These are phyloP conservation scores for Pseudoturritis turrita DNA, from an alignment of 345 rosid species.

Conservation along the genomic window DNA sequence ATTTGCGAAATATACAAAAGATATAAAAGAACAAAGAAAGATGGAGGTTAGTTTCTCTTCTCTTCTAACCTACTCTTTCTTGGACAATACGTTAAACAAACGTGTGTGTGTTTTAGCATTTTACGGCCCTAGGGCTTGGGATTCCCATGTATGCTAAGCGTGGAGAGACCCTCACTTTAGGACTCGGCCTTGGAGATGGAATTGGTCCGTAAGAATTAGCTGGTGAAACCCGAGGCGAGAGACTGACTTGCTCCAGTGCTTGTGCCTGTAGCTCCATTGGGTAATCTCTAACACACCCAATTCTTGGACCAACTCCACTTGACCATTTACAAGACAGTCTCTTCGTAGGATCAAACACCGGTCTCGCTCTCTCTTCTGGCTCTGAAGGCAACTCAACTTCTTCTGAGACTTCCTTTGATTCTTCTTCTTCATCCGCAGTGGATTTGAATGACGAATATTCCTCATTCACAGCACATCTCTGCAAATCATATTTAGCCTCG, in stretches of 20 bases:
- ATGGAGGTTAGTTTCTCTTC: conserved; percentile 5
- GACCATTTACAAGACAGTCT: conserved; percentile 67
- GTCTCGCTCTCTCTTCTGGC: conserved; percentile 24
- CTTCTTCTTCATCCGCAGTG: conserved; percentile 23
- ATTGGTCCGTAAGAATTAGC: conserved; percentile 38
- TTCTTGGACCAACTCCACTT: conserved; percentile 66
- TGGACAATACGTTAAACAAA: not conserved
- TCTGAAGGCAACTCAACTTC: conserved; percentile 22
- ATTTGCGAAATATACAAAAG: conserved; percentile 3
- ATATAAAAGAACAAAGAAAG: conserved; percentile 5
- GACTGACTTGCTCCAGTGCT: conserved; percentile 63
- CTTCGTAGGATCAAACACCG: conserved; percentile 34
- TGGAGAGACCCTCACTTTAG: conserved; percentile 43
- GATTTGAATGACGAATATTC: conserved; percentile 39
- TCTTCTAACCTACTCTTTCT: conserved; percentile 7
- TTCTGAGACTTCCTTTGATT: conserved; percentile 6
- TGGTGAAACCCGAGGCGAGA: conserved; percentile 46
- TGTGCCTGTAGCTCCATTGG: conserved; percentile 51
- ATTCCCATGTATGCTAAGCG: conserved; percentile 45
- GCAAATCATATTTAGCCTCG: conserved; percentile 15
- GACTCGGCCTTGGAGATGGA: conserved; percentile 55
- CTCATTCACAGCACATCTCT: conserved; percentile 55
- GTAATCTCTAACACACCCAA: conserved; percentile 74
- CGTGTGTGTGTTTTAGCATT: conserved; percentile 8
- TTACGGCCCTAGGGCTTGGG: conserved; percentile 36